Evolutionary conservation across 2,329 filamentous ascomycete species (phyloP).

Genomic region (Ophiocordyceps robertsii): DNA sequence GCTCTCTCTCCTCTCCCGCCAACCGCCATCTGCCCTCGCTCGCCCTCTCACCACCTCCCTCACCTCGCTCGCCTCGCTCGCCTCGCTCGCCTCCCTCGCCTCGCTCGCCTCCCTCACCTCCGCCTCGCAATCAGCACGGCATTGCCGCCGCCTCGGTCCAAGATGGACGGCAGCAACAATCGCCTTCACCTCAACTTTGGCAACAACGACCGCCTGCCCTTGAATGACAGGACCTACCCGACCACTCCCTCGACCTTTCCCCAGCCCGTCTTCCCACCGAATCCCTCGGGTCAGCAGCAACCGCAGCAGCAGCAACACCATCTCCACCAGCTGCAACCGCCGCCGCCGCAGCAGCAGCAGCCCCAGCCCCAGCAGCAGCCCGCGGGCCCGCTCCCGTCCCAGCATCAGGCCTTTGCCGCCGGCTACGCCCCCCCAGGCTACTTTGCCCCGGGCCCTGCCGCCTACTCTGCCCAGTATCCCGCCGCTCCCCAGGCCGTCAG

Average conservation of each 20-base stretch:
- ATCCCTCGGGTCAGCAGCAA: conserved; percentile 15
- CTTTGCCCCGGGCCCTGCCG: conserved; percentile 48
- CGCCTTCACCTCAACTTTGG: conserved; percentile 54
- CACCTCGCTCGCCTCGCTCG: too few species aligned
- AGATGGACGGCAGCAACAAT: conserved; percentile 44
- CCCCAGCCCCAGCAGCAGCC: conserved; percentile 13
- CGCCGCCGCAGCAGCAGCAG: conserved; percentile 24
- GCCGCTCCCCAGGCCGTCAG: conserved; percentile 18
- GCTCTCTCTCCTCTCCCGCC: background rate
- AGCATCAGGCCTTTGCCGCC: conserved; percentile 29
- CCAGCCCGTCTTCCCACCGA: conserved; percentile 57
- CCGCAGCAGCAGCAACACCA: conserved; percentile 26
- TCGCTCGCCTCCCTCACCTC: background rate
- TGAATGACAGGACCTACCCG: conserved; percentile 58
- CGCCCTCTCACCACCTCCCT: background rate
- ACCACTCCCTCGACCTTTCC: conserved; percentile 94
- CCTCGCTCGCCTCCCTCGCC: background rate
- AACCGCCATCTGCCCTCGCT: background rate
- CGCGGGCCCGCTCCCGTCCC: conserved; percentile 9
- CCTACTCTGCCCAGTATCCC: conserved; percentile 33
- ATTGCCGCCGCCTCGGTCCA: background rate
- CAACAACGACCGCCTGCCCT: conserved; percentile 49
- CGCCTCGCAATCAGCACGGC: background rate
- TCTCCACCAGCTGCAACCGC: conserved; percentile 22
- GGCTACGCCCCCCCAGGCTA: conserved; percentile 37